A percentile compares a stretch with the other conserved stretches of the same genome.
phyloP scores from a whole-genome alignment of 2,329 filamentous ascomycete species.

The Claviceps cyperi region DNA sequence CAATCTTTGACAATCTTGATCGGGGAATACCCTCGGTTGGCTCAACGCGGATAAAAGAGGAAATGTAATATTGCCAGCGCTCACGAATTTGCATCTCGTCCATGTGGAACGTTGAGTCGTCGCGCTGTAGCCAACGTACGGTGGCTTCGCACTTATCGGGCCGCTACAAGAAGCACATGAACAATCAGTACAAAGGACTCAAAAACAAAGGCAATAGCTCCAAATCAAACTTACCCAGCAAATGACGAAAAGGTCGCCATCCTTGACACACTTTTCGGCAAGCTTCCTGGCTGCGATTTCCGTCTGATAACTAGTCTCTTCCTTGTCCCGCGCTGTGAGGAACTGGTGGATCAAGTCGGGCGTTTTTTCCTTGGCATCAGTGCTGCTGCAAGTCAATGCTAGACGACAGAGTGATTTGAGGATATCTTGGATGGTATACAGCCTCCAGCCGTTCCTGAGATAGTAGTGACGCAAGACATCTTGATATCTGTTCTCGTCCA shows the following conservation, averaged over 20 bases:
- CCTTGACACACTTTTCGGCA: slow-evolving; percentile 84
- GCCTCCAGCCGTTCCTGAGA: slow-evolving; percentile 75
- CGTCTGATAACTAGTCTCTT: slow-evolving; percentile 76
- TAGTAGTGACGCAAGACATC: slow-evolving; percentile 88
- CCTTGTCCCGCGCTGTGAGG: slow-evolving; percentile 62
- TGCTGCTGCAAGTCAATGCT: slow-evolving; percentile 68
- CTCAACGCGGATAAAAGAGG: slow-evolving; percentile 76
- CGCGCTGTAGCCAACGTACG: slow-evolving; percentile 54
- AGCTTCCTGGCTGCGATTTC: slow-evolving; percentile 86
- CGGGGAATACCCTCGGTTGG: slow-evolving; percentile 67
- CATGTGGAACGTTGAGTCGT: slow-evolving; percentile 68
- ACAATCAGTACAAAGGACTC: slow-evolving; percentile 16
- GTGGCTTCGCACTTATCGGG: slow-evolving; percentile 54
- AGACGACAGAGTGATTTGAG: slow-evolving; percentile 69
- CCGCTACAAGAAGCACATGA: slow-evolving; percentile 28
- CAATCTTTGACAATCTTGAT: slow-evolving; percentile 49
- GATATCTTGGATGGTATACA: slow-evolving; percentile 87
- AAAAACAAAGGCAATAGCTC: background rate
- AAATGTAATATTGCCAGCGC: slow-evolving; percentile 90
- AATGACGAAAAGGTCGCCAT: slow-evolving; percentile 81
- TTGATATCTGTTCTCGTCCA: slow-evolving; percentile 74
- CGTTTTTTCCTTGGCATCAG: slow-evolving; percentile 85
- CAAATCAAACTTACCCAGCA: slow-evolving; percentile 57
- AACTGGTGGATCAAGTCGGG: slow-evolving; percentile 82
- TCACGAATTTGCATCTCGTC: slow-evolving; percentile 76